Evolutionary conservation across 768 basidiomycete genomes (phyloP).

Genomic region (Naganishia antarctica): DNA sequence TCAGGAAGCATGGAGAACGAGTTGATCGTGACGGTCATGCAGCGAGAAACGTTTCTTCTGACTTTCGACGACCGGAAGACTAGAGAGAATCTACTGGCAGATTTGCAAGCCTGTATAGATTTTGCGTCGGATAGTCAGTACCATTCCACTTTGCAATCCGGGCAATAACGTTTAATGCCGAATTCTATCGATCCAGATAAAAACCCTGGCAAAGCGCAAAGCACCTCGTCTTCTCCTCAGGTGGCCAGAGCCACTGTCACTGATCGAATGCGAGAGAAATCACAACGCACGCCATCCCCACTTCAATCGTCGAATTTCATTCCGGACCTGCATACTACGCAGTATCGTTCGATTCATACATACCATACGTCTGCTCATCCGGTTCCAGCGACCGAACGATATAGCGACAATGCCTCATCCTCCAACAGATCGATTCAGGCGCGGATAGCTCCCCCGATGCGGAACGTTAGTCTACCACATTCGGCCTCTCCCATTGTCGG

Average conservation of each 20-base stretch:
- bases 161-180: not conserved
- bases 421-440: not conserved
- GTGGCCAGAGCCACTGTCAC: not conserved
- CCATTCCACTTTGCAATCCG: not conserved
- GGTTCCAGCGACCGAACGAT: too few relatives aligned
- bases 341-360: too few relatives aligned
- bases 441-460: conserved; percentile 1
- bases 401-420: too few relatives aligned
- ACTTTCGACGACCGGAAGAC: conserved; percentile 58
- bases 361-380: too few relatives aligned
- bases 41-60: conserved; percentile 74
- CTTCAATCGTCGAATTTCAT: not conserved
- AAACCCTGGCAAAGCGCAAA: not conserved
- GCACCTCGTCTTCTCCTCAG: conserved; percentile 16
- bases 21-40: conserved; percentile 74
- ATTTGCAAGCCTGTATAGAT: conserved; percentile 77
- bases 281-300: not conserved
- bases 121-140: conserved; percentile 69
- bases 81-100: conserved; percentile 62
- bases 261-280: not conserved
- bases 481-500: conserved; percentile 35
- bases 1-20: conserved; percentile 58
- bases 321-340: too few relatives aligned
- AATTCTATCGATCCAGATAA: not conserved
- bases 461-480: conserved; percentile 25